Base-by-base conservation (phyloP, 495 filamentous ascomycete genomes). In the Daldinia decipiens region DNA sequence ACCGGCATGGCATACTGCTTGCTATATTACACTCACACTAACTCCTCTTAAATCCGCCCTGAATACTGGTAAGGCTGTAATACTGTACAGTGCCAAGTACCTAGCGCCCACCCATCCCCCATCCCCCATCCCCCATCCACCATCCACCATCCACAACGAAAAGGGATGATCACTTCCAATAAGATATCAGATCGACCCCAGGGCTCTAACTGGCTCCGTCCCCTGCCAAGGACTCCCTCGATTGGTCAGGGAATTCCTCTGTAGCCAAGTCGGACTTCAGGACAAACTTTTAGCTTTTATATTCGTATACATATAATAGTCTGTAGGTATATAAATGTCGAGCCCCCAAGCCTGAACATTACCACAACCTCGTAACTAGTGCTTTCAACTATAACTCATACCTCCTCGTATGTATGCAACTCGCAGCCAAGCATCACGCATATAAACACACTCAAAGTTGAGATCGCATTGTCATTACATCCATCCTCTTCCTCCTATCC, bases 221-320 rank as follows among this genome's bases (percentile, higher is more conserved):
- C 63, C 63, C 63, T 67, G 63, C 63, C 62, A 65, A 65, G 62
- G 27, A 36, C 36, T 6, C 27, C 21, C 29, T 36, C 11, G 6
- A 54, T 40, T 39, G 47, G 21, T 36, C 19, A n/a, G 29, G 6
- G 6, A 9, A 32, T 32, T 11, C 11, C 9, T 34, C 32, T 34
- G 12, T 36, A 36, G 12, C 11, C 11, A 36, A 36, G 34, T 36
- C 34, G 34, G 34, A 36, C 34, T 36, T 36, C 34, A 36, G 12
- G 34, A 36, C 34, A 36, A 36, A 36, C 9, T 36, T 12, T 3
- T 12, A 34, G 32, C 32, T 12, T 34, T 7, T 13, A 5, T 36
- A 36, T 12, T 36, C 34, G 12, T 6, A 36, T 6, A 13, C 12
- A 13, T 36, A 36, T 36, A 36, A 36, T 13, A 36, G 34, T 36